Evolutionary conservation across 2,329 filamentous ascomycete genomes (phyloP), one percentile per base, ranked within the genome.

Genomic region (Aureobasidium musti): DNA sequence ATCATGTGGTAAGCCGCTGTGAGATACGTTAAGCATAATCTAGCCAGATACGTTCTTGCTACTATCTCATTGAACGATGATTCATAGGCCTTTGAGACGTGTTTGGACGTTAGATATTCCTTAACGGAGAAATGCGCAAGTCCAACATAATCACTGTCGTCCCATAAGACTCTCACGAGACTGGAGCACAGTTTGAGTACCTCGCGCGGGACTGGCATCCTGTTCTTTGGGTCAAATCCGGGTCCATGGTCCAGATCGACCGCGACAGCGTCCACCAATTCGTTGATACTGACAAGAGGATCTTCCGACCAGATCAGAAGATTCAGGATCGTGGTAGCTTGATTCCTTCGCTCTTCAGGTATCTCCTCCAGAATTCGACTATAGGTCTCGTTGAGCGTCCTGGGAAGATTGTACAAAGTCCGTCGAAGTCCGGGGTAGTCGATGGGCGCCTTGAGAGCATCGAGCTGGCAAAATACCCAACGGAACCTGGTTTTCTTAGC

Each of bases 401-500:
- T 35, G 2, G 56, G 41, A 19, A 60, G 56, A 6, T 35, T 35
- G 7, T 17, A 0, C 0, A 49, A n/a, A 1, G 56, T 28, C 1
- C 11, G 8, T 11, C 10, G 39, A 14, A 60, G 41, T 17, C 19
- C 26, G 10, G 41, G 28, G 11, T 28, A 39, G 26, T 45, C 26
- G 17, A 14, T 33, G 17, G 50, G 57, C 5, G 39, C 13, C 30
- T 13, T 21, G 7, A 65, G 17, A 4, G 63, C 52, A 17, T 65
- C 63, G 5, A 65, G n/a, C 41, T 65, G 41, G 30, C 63, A 65
- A 6, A 28, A 26, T 23, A 52, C 52, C 63, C 41, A 65, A n/a
- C 50, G 50, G 6, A 65, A 65, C 50, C 50, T 57, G 7, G 13
- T 53, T 10, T 21, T n/a, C 1, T 43, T 30, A 21, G 21, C 33